These are phyloP conservation scores for Lojkania enalia DNA, from an alignment of 2,329 filamentous ascomycete species.

Conservation along the genomic window DNA sequence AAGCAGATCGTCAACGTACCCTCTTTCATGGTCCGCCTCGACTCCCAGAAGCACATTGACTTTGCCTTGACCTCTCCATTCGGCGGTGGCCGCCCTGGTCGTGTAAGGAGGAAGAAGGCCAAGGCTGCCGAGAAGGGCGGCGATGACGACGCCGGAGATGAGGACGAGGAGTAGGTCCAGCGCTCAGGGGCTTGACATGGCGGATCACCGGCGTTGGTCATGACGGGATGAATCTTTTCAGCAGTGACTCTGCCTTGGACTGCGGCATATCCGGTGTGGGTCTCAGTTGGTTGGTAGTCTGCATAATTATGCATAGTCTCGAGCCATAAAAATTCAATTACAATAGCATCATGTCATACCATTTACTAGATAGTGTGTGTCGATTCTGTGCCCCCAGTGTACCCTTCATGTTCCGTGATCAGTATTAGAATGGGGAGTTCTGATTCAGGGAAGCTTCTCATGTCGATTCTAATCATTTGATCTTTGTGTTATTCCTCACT, in stretches of 20 bases:
- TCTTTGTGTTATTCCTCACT: too few species aligned
- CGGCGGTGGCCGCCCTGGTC: conserved; percentile 93
- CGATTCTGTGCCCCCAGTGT: too few species aligned
- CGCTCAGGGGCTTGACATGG: conserved; percentile 32
- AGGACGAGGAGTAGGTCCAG: conserved; percentile 68
- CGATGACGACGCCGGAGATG: conserved; percentile 81
- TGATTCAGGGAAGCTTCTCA: too few species aligned
- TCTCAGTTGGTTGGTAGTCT: conserved; percentile 33
- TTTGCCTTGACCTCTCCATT: conserved; percentile 97
- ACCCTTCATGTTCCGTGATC: too few species aligned
- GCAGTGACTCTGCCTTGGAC: conserved; percentile 32
- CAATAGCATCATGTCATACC: too few species aligned
- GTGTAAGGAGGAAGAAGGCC: conserved; percentile 99
- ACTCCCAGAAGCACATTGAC: conserved; percentile 99
- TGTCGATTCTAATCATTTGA: too few species aligned
- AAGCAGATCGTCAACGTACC: conserved; percentile 99
- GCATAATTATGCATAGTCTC: conserved; percentile 33
- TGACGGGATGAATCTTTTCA: conserved; percentile 40
- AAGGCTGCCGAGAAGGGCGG: conserved; percentile 88
- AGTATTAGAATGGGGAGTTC: too few species aligned
- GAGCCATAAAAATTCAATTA: conserved; percentile 25
- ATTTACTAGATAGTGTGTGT: too few species aligned
- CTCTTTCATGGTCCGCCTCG: conserved; percentile 98
- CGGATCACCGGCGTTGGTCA: conserved; percentile 42
- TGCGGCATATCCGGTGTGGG: conserved; percentile 37